These are phyloP conservation scores for Taphrina populina DNA, from an alignment of 1,139 yeast genomes.

Conservation along the genomic window DNA sequence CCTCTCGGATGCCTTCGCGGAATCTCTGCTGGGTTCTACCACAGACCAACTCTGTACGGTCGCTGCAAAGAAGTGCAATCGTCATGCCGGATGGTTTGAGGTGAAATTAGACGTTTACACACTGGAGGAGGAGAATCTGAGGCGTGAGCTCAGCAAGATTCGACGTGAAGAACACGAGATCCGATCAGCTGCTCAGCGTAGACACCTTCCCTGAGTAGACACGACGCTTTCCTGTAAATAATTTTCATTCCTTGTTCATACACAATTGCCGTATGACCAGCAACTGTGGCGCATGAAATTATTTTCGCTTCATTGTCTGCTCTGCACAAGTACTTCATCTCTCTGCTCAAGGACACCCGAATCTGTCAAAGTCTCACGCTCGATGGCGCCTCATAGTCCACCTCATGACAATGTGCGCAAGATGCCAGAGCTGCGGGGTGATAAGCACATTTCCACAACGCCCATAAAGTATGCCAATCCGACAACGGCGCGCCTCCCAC, in stretches of 20 bases:
- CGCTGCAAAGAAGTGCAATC: constrained; percentile 65
- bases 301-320: no score
- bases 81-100: constrained; percentile 67
- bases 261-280: no score
- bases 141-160: constrained; percentile 32
- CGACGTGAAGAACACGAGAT: constrained; percentile 37
- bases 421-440: no score
- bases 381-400: no score
- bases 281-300: no score
- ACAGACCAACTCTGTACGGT: constrained; percentile 51
- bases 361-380: no score
- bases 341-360: no score
- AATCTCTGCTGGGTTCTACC: constrained; percentile 37
- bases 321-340: no score
- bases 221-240: no score
- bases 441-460: neutral
- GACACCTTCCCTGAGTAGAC: no score
- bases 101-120: constrained; percentile 44
- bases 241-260: no score
- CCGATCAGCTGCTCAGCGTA: constrained; percentile 25
- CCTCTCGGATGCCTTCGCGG: constrained; percentile 38
- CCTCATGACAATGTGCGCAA: no score
- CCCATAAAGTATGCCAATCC: neutral
- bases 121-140: constrained; percentile 36
- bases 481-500: neutral